Evolutionary conservation across 1,284 basidiomycete species (phyloP).

Genomic region (Vanrija sp.): DNA sequence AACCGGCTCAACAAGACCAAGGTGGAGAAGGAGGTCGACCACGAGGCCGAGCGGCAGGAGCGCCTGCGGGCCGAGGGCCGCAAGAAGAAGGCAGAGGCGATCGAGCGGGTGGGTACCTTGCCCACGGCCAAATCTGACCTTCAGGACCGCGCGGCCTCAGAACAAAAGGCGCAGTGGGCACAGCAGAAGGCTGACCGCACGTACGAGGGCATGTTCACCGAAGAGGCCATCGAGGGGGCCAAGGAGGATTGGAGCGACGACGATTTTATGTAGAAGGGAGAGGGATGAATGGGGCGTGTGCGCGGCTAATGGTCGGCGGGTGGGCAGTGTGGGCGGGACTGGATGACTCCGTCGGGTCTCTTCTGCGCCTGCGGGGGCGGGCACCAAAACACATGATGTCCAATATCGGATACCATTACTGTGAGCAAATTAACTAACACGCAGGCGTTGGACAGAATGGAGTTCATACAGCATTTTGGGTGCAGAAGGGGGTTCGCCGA

Average conservation of each 20-base stretch:
- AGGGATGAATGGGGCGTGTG: neutral
- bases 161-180: constrained; percentile 46
- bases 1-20: constrained; percentile 96
- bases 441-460: no score
- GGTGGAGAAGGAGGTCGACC: constrained; percentile 75
- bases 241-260: constrained; percentile 40
- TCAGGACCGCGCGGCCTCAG: constrained; percentile 33
- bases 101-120: constrained; percentile 44
- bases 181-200: constrained; percentile 43
- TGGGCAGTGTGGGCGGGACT: no score
- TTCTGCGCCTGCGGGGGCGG: no score
- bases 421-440: no score
- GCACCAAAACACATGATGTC: no score
- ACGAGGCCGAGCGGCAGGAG: constrained; percentile 81
- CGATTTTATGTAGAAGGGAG: constrained; percentile 43
- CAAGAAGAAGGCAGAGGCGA: constrained; percentile 62
- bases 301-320: no score
- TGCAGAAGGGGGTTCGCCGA: no score
- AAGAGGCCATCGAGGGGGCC: constrained; percentile 39
- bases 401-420: no score
- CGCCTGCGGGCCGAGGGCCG: constrained; percentile 72
- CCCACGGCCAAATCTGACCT: neutral
- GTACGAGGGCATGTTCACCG: constrained; percentile 47
- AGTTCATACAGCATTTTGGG: no score
- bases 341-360: no score